Percentiles rank a stretch among this genome's conserved stretches.
Conservation (phyloP, 78 protist species). For the Polysphondylium violaceum region DNA sequence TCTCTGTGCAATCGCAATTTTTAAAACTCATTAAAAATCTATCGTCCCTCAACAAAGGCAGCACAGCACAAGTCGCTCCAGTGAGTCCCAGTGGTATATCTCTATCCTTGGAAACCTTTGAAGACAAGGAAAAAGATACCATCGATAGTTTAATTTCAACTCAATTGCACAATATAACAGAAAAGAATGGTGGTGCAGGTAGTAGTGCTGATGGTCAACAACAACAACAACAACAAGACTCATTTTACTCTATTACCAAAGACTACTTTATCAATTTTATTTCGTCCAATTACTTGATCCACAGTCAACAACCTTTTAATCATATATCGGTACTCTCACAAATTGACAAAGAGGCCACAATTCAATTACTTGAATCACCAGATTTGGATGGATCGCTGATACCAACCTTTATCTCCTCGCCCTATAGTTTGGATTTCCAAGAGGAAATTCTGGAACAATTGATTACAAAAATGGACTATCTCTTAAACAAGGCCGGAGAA, state of each 20-base stretch:
- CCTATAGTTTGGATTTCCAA: constrained; percentile 14
- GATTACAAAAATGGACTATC: not conserved
- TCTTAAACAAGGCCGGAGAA: not conserved
- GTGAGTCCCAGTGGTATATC: too few relatives aligned
- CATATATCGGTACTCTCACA: constrained; percentile 50
- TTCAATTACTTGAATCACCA: constrained; percentile 4
- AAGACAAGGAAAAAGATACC: not conserved
- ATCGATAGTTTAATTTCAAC: not conserved
- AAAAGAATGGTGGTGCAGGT: not conserved
- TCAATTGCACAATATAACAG: constrained; percentile 11
- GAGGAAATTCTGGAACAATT: constrained; percentile 8
- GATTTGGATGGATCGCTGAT: constrained; percentile 36
- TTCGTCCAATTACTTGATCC: constrained; percentile 13
- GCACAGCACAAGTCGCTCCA: too few relatives aligned
- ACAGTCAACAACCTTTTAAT: constrained; percentile 42
- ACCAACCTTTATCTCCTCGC: constrained; percentile 37
- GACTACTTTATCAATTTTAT: constrained; percentile 15
- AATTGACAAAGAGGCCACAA: constrained; percentile 40
- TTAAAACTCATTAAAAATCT: constrained; percentile 66
- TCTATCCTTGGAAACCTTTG: too few relatives aligned
- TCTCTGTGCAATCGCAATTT: constrained; percentile 42
- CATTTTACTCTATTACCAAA: not conserved
- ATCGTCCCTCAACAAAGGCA: constrained; percentile 3
- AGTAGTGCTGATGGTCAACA: too few relatives aligned
- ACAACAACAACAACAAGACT: not conserved